Conservation (phyloP, 2,329 filamentous ascomycete genomes). For the Neopestalotiopsis clavispora region DNA sequence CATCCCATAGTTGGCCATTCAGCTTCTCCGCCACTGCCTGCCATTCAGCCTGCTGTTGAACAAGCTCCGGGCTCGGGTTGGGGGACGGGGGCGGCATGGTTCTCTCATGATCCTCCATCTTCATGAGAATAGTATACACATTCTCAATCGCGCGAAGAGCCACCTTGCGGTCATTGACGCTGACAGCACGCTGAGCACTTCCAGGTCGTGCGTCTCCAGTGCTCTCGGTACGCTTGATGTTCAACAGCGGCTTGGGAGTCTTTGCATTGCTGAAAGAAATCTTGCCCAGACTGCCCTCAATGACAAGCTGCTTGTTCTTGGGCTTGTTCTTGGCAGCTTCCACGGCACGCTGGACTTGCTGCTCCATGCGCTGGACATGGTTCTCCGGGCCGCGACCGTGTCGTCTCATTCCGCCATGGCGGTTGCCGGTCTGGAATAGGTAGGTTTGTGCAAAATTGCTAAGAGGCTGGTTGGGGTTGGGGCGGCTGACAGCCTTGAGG, state of each 20-base stretch:
- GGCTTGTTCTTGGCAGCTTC: conserved; percentile 97
- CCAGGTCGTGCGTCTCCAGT: conserved; percentile 60
- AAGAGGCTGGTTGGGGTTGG: conserved; percentile 89
- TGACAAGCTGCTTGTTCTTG: conserved; percentile 96
- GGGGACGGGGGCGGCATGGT: conserved; percentile 68
- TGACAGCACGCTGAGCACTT: conserved; percentile 46
- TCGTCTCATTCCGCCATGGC: conserved; percentile 75
- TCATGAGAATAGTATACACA: conserved; percentile 88
- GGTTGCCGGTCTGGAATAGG: conserved; percentile 89
- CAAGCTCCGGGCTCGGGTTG: conserved; percentile 68
- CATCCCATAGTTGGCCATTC: conserved; percentile 81
- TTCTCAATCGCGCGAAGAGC: conserved; percentile 86
- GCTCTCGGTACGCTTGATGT: conserved; percentile 87
- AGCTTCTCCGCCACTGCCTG: conserved; percentile 71
- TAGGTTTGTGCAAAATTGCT: conserved; percentile 99
- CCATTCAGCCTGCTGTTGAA: conserved; percentile 82
- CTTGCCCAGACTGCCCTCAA: conserved; percentile 94
- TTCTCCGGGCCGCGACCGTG: conserved; percentile 88
- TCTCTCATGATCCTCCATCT: conserved; percentile 90
- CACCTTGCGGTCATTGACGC: conserved; percentile 76
- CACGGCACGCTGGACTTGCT: conserved; percentile 95
- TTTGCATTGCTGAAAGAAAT: conserved; percentile 99
- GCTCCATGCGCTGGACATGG: conserved; percentile 98
- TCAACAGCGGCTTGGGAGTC: conserved; percentile 91
- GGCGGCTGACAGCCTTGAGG: conserved; percentile 86